Evolutionary conservation across 768 basidiomycete genomes (phyloP), one percentile per base, ranked within the genome.

Genomic region (Trametes cubensis): DNA sequence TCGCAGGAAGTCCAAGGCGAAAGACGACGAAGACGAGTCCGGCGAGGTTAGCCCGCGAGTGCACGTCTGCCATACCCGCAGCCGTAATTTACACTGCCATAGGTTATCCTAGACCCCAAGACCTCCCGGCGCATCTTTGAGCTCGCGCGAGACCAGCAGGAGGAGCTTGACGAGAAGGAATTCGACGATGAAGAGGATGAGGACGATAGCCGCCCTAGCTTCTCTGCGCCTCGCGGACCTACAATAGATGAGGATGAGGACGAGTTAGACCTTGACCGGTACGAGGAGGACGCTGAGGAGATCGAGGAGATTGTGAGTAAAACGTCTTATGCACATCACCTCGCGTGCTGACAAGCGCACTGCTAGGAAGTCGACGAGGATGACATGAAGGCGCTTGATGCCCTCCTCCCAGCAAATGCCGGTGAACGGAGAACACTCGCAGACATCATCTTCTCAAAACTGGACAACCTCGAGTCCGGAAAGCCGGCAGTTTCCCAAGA

Each of bases 381-480:
- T 63, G 97, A 98, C 76, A 81, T 96, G 74, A 85, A 89, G 66
- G 85, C 94, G 0, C 79, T 99, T 39, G 95, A 98, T 67, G 80
- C 85, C 15, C 79, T 94, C 30, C 82, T 92, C 45, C 94, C 94
- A 41, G 76, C 85, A 15, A 92, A 88, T 74, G 80, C 85, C 17
- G 82, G 83, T 7, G 88, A 92, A 73, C 85, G 92, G 47, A 83
- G 85, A 73, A 98, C 96, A 2, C 78, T 99, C 30, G 97, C 97
- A 30, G 97, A 99, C 73, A 81, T 98, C n/a, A 99, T 98, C 61
- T 93, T 99, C 71, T 83, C 91, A 25, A 98, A 98, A 77, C 80
- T 99, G 23, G 89, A 95, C 61, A 83, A 81, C 59, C 81, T 78
- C 14, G 85, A 88, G 64, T 73, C 80, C 4, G 78, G 79, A 47